Conservation (phyloP, 768 basidiomycete species). For the Podaxis sp. region DNA sequence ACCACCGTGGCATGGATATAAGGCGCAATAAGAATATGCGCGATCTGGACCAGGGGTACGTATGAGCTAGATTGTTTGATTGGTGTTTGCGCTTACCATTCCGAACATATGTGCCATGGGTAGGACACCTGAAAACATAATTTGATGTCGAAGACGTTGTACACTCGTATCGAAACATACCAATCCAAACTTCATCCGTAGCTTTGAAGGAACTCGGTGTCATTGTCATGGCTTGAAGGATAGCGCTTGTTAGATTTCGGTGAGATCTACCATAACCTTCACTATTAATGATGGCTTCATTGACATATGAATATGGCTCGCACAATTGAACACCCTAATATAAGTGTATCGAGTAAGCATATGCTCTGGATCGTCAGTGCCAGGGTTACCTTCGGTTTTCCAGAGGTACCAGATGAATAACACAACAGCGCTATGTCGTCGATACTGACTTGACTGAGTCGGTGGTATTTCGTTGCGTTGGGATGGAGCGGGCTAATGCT, state of each 20-base stretch:
- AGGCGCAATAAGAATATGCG: not conserved
- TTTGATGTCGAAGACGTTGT: not conserved
- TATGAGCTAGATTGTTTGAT: not conserved
- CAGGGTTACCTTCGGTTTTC: not conserved
- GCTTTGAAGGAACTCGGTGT: slow-evolving; percentile 1
- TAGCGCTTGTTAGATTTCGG: not conserved
- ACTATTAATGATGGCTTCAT: not conserved
- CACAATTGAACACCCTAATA: not conserved
- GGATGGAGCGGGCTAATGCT: not conserved
- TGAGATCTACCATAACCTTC: not conserved
- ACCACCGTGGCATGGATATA: not conserved
- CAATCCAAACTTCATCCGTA: not conserved
- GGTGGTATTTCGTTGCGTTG: not conserved
- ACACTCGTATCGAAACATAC: not conserved
- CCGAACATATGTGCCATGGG: slow-evolving; percentile 6
- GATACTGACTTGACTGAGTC: not conserved
- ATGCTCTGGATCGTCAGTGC: not conserved
- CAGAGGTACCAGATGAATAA: slow-evolving; percentile 2
- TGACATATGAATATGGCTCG: not conserved
- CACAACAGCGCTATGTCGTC: not conserved
- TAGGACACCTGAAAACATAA: not conserved
- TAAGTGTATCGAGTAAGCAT: not conserved
- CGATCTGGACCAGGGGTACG: not conserved
- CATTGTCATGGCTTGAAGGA: slow-evolving; percentile 3
- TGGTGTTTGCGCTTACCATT: not conserved